phyloP scores from a whole-genome alignment of 2,329 filamentous ascomycete species.

The Tolypocladium nubicola region DNA sequence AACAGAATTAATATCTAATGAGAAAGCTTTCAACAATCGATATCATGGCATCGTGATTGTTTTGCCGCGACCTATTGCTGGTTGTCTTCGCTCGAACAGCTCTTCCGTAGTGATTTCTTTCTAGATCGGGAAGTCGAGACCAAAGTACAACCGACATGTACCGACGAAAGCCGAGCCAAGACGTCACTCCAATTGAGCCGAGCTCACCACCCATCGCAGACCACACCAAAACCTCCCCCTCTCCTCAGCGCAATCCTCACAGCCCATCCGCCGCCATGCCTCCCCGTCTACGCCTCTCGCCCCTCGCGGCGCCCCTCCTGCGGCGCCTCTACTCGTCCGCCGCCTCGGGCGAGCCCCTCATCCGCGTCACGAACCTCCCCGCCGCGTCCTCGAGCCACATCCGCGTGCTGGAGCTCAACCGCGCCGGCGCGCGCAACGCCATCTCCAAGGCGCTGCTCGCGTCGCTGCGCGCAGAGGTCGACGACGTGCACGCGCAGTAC shows the following conservation, averaged over 20 bases:
- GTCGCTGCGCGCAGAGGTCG: constrained; percentile 61
- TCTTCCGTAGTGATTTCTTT: not conserved
- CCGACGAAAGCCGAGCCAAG: not conserved
- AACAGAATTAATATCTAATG: no score
- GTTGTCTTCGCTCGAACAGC: not conserved
- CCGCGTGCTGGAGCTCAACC: constrained; percentile 78
- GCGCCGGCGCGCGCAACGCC: constrained; percentile 78
- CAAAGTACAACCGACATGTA: not conserved
- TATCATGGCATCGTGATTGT: no score
- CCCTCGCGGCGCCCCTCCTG: constrained; percentile 11
- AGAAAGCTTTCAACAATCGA: no score
- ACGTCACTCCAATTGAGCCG: not conserved
- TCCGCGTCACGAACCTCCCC: constrained; percentile 65
- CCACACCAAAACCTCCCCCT: not conserved
- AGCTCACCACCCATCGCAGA: not conserved
- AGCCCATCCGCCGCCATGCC: constrained; percentile 13
- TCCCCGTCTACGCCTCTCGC: constrained; percentile 15
- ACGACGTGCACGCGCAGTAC: constrained; percentile 57
- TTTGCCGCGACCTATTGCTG: not conserved
- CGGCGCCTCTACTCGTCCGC: constrained; percentile 26
- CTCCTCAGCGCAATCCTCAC: not conserved
- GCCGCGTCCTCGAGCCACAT: constrained; percentile 76
- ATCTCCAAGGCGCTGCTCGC: constrained; percentile 71
- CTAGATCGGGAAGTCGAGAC: not conserved
- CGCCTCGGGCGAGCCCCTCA: constrained; percentile 37